A percentile compares a stretch with the other conserved stretches of the same genome.
Evolutionary conservation across 1,284 basidiomycete species (phyloP).

Genomic region (Cerrena zonata): DNA sequence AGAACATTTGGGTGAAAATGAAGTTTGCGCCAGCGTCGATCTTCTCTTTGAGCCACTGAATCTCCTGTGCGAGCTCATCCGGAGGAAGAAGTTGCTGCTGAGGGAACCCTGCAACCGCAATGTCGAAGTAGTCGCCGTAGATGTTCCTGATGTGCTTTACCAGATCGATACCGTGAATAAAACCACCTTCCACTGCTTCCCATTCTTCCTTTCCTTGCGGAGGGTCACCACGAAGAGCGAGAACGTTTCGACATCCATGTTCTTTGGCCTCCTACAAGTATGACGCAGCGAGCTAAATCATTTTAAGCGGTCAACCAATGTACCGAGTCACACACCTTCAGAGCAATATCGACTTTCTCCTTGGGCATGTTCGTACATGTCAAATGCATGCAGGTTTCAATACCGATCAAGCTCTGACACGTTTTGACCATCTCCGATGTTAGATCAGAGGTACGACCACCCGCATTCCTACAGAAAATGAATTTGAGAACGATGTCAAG

Average conservation of each 20-base stretch:
- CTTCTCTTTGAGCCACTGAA: slow-evolving; percentile 83
- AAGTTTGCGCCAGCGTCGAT: slow-evolving; percentile 82
- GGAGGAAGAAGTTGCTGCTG: slow-evolving; percentile 61
- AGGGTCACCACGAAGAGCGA: slow-evolving; percentile 92
- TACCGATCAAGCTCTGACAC: slow-evolving; percentile 84
- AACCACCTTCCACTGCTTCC: slow-evolving; percentile 86
- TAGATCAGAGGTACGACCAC: slow-evolving; percentile 87
- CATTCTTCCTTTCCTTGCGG: slow-evolving; percentile 84
- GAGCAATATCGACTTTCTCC: slow-evolving; percentile 87
- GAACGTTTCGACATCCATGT: slow-evolving; percentile 89
- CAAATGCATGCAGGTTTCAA: slow-evolving; percentile 97
- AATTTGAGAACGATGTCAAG: slow-evolving; percentile 1
- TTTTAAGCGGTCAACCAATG: slow-evolving; percentile 8
- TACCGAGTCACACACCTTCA: slow-evolving; percentile 52
- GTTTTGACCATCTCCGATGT: slow-evolving; percentile 96
- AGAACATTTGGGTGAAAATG: slow-evolving; percentile 96
- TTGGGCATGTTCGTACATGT: slow-evolving; percentile 98
- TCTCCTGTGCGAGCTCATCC: slow-evolving; percentile 77
- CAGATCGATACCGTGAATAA: slow-evolving; percentile 85
- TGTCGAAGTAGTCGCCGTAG: slow-evolving; percentile 89
- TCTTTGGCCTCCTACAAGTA: slow-evolving; percentile 76
- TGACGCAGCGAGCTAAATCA: slow-evolving; percentile 8
- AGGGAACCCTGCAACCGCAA: slow-evolving; percentile 89
- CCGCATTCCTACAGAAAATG: slow-evolving; percentile 72
- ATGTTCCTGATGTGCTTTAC: slow-evolving; percentile 77